Base-by-base conservation (phyloP, 2,329 filamentous ascomycete genomes). In the Aspergillus melleus region DNA sequence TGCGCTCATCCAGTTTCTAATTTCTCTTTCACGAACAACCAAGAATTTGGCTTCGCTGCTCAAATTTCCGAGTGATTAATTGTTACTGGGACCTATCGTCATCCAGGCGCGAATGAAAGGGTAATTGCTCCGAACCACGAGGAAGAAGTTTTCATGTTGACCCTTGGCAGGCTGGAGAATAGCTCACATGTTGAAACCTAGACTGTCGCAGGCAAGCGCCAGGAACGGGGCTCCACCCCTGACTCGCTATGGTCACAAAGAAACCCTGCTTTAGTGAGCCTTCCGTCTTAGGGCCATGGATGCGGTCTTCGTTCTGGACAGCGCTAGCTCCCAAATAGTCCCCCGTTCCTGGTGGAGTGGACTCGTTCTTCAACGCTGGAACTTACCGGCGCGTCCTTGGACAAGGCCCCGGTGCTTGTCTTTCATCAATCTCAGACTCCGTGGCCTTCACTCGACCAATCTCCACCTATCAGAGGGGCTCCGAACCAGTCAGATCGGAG, bases 391-490 rank as follows among this genome's bases (percentile, higher is more conserved):
- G 56, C 47, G 57, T 50, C 56, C 52, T 54, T 57, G 32, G 53
- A 54, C 52, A 51, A 60, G 59, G 54, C 49, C 20, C 60, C 52
- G 49, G 60, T 61, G 58, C 56, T 55, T 60, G 58, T 54, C 54
- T 50, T 64, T 71, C 69, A 73, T 73, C 58, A 72, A 73, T 68
- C 63, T 66, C 68, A 62, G 59, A 73, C 71, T 62, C 22, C 8
- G 24, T 59, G 42, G 11, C 30, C 57, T 47, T 65, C 52, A 67
- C 65, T 61, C 59, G 54, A 60, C 63, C 52, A 65, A 67, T 71
- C 63, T 68, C 68, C 64, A 65, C 66, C 67, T 64, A 66, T 70
- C 59, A 55, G 62, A 57, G 56, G 49, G 32, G 52, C 14, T 19
- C 29, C 30, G 50, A 36, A 39, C n/a, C 12, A 49, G 57, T 60